These are phyloP conservation scores for Copromyces sp. DNA, from an alignment of 495 filamentous ascomycete genomes.

Conservation along the genomic window DNA sequence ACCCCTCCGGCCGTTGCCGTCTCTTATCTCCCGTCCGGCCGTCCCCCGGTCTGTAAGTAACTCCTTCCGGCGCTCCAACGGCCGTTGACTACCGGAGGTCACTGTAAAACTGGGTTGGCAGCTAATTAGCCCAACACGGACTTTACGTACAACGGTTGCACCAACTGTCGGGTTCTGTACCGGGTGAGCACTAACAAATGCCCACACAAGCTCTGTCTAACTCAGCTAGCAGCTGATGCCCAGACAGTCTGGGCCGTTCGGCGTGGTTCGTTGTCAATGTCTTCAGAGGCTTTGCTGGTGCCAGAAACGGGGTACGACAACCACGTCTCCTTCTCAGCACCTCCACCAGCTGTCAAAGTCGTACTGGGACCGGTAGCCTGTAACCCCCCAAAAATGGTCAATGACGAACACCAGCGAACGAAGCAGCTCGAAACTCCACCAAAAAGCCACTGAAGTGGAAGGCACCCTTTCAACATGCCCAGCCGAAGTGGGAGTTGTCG, in stretches of 20 bases:
- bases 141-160: not conserved
- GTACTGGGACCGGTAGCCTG: not conserved
- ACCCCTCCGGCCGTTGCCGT: not conserved
- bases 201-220: not conserved
- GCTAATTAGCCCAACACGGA: not conserved
- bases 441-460: not conserved
- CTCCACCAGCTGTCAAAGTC: not conserved
- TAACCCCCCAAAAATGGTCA: not conserved
- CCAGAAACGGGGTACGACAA: not conserved
- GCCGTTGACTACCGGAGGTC: not conserved
- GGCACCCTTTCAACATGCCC: not conserved
- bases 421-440: not conserved
- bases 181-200: not conserved
- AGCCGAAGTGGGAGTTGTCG: not conserved
- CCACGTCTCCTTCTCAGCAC: not conserved
- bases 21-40: not conserved
- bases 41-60: not conserved
- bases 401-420: not conserved
- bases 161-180: not conserved
- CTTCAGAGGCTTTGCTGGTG: not conserved
- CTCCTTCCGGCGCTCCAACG: not conserved
- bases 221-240: not conserved
- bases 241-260: not conserved
- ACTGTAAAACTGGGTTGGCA: not conserved
- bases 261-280: not conserved